A percentile compares a stretch with the other conserved stretches of the same genome.
These are phyloP conservation scores for Aspergillus sp. DNA, from an alignment of 2,329 filamentous ascomycete species.

Conservation along the genomic window DNA sequence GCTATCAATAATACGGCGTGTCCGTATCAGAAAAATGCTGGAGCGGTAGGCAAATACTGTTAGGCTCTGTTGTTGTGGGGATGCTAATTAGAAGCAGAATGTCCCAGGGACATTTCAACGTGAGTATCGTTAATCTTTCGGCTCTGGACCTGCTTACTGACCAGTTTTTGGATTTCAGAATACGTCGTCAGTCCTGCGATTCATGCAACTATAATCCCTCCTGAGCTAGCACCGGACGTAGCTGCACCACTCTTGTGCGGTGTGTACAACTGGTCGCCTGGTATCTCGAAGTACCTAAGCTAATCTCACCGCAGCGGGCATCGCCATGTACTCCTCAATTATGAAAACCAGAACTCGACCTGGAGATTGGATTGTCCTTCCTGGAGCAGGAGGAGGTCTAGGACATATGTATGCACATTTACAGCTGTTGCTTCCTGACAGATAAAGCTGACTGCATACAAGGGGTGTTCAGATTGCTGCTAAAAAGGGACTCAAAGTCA, in stretches of 20 bases:
- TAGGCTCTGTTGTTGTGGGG: no score
- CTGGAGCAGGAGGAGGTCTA: conserved; percentile 41
- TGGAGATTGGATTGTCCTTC: conserved; percentile 39
- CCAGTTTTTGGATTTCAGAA: conserved; percentile 21
- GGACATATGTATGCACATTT: conserved; percentile 39
- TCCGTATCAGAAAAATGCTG: conserved; percentile 41
- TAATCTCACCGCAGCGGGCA: conserved; percentile 29
- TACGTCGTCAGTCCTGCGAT: conserved; percentile 39
- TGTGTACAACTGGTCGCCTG: conserved; percentile 18
- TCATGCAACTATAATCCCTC: conserved; percentile 39
- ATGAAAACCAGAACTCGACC: conserved; percentile 38
- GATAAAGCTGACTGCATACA: not conserved
- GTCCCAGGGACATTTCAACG: conserved; percentile 43
- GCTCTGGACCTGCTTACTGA: not conserved
- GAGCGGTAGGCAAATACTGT: conserved; percentile 30
- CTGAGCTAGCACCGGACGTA: conserved; percentile 32
- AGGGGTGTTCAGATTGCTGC: conserved; percentile 42
- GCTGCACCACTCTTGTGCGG: conserved; percentile 42
- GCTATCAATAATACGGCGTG: conserved; percentile 41
- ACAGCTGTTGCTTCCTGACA: not conserved
- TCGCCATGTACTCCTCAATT: conserved; percentile 44
- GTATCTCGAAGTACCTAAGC: not conserved
- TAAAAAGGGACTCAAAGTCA: conserved; percentile 38
- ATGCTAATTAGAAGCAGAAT: conserved; percentile 29
- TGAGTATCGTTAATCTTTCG: conserved; percentile 12